Evolutionary conservation across 768 basidiomycete genomes (phyloP).

Genomic region (Leucocoprinus leucothites): DNA sequence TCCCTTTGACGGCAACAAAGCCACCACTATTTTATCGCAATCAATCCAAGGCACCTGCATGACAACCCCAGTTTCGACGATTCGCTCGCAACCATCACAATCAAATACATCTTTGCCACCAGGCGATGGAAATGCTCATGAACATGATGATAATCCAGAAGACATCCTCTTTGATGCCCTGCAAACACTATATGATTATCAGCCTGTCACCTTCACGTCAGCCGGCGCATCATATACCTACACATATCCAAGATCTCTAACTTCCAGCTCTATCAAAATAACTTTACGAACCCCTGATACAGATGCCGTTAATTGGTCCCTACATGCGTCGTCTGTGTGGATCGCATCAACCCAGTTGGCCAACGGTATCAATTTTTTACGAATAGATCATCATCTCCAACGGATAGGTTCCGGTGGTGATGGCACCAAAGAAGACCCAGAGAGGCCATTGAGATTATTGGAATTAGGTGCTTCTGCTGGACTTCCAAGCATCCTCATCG

Average conservation of each 20-base stretch:
- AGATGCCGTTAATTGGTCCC: constrained; percentile 62
- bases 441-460: constrained; percentile 35
- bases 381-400: constrained; percentile 23
- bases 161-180: constrained; percentile 70
- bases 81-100: background rate
- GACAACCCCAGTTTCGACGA: background rate
- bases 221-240: constrained; percentile 54
- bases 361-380: constrained; percentile 53
- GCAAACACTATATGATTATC: constrained; percentile 56
- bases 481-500: constrained; percentile 66
- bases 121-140: background rate
- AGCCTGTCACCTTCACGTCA: constrained; percentile 58
- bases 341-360: constrained; percentile 63
- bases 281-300: constrained; percentile 62
- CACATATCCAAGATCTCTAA: constrained; percentile 15
- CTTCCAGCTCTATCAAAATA: constrained; percentile 27
- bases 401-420: constrained; percentile 6
- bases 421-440: background rate
- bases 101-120: background rate
- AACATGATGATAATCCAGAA: constrained; percentile 39
- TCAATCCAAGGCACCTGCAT: background rate
- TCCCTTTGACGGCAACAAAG: background rate
- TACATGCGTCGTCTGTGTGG: constrained; percentile 82
- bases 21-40: background rate
- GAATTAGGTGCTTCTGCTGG: constrained; percentile 78